Conservation (phyloP, 2,329 filamentous ascomycete species). For the Fusarium nematophilum region DNA sequence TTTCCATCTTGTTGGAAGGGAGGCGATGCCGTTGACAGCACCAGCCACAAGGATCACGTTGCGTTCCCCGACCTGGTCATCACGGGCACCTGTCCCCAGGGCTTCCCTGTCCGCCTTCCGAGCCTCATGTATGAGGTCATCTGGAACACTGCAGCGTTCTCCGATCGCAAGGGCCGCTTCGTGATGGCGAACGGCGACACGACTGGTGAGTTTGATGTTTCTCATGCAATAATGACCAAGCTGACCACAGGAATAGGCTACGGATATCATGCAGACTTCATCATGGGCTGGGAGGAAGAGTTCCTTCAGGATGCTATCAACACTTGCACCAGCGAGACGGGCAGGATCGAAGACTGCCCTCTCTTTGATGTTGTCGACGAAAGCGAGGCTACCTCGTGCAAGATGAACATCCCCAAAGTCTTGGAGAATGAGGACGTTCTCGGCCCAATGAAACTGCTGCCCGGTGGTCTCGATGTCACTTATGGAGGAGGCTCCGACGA, state of each 20-base stretch:
- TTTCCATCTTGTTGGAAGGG: constrained; percentile 94
- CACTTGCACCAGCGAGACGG: constrained; percentile 77
- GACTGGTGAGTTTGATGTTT: constrained; percentile 63
- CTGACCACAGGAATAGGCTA: constrained; percentile 80
- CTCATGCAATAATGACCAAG: constrained; percentile 64
- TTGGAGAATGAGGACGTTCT: constrained; percentile 70
- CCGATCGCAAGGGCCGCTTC: constrained; percentile 73
- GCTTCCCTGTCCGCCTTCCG: constrained; percentile 74
- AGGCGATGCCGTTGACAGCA: constrained; percentile 66
- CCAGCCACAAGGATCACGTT: constrained; percentile 73
- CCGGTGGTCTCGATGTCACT: constrained; percentile 68
- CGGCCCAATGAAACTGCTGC: constrained; percentile 69
- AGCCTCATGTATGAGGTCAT: constrained; percentile 89
- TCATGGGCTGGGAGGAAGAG: constrained; percentile 78
- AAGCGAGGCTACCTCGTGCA: constrained; percentile 67
- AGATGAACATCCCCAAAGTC: constrained; percentile 66
- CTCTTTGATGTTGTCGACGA: constrained; percentile 79
- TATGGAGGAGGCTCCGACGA: constrained; percentile 41
- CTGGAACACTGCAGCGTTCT: constrained; percentile 77
- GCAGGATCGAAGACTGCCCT: constrained; percentile 77
- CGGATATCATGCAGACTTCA: constrained; percentile 85
- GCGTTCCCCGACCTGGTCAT: constrained; percentile 83
- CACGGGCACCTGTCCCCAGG: constrained; percentile 78
- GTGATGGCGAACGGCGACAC: constrained; percentile 82
- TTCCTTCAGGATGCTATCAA: constrained; percentile 80